phyloP scores from a whole-genome alignment of 2,329 filamentous ascomycete species.

The Plenodomus biglobosus region DNA sequence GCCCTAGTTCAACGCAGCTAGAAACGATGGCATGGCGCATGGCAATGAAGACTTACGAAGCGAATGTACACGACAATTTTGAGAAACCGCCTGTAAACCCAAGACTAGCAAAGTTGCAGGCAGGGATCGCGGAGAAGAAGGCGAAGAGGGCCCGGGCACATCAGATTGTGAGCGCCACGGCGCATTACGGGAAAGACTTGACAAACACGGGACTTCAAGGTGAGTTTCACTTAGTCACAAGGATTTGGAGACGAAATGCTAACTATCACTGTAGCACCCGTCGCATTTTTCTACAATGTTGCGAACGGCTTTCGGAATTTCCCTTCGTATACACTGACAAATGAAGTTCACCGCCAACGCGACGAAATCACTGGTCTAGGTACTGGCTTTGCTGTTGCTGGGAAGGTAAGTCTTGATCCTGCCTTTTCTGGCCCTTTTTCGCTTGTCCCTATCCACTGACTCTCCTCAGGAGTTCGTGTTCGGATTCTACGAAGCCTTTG shows the following conservation, averaged over 20 bases:
- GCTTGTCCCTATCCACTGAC: background rate
- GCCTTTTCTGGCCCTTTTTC: no score
- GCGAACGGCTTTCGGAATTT: constrained; percentile 23
- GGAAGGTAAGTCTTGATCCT: constrained; percentile 47
- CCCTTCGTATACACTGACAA: constrained; percentile 17
- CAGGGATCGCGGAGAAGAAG: constrained; percentile 6
- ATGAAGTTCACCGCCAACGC: constrained; percentile 16
- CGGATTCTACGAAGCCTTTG: constrained; percentile 75
- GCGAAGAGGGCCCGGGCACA: constrained; percentile 13
- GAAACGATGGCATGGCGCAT: constrained; percentile 17
- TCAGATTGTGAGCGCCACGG: constrained; percentile 17
- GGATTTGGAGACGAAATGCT: background rate
- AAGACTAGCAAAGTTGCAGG: constrained; percentile 3
- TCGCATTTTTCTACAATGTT: constrained; percentile 24
- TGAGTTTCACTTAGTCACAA: background rate
- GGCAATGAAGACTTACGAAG: constrained; percentile 17
- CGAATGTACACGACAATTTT: constrained; percentile 10
- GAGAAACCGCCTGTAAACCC: background rate
- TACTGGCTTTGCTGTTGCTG: constrained; percentile 72
- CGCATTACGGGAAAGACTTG: constrained; percentile 16
- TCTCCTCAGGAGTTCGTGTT: constrained; percentile 62
- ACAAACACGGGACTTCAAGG: constrained; percentile 12
- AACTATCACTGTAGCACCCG: constrained; percentile 10
- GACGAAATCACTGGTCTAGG: constrained; percentile 62
- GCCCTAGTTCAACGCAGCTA: constrained; percentile 5